Base-by-base conservation (phyloP, 805 yeast species). In the Teunomyces barrocoloradensis region DNA sequence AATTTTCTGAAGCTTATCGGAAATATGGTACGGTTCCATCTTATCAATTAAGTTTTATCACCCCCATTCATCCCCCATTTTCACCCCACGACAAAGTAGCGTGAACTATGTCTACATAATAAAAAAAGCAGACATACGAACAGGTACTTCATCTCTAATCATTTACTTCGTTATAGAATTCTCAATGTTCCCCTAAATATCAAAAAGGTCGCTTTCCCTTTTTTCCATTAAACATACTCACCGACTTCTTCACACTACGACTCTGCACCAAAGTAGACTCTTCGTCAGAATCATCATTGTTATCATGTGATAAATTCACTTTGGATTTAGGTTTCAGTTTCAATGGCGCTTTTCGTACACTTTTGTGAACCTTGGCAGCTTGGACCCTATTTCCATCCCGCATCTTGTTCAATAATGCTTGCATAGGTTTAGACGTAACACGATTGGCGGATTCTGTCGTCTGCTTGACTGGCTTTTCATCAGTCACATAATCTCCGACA, bases 351-450 rank as follows among this genome's bases (percentile, higher is more conserved):
- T 27, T 17, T 37, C 28, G 23, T 23, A 13, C 17, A 5, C 15
- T 32, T 11, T 17, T 25, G 11, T 34, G 27, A 5, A 9, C 32
- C 32, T 17, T n/a, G 28, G 17, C 17, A 5, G 25, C 39, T 30
- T 23, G n/a, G 35, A 12, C 7, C 18, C 42, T 28, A 25, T 13
- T 53, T 34, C 71, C 46, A 33, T 62, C 57, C 37, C 74, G 59
- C 62, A 69, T 58, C 44, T 58, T 66, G 50, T 71, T 69, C 64
- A 69, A 57, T 44, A 73, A 61, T 5, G 74, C 69, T 12, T 57
- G 47, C 71, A 73, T 69, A 2, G 77, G 68, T 47, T 58, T 60
- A 5, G 71, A 66, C 23, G 57, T n/a, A n/a, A 35, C 42, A 12
- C 46, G 35, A 9, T 23, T 23, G 11, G 40, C 40, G 15, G 30